Evolutionary conservation across 1,139 yeast species (phyloP).

Genomic region (Ogataea hybrid): DNA sequence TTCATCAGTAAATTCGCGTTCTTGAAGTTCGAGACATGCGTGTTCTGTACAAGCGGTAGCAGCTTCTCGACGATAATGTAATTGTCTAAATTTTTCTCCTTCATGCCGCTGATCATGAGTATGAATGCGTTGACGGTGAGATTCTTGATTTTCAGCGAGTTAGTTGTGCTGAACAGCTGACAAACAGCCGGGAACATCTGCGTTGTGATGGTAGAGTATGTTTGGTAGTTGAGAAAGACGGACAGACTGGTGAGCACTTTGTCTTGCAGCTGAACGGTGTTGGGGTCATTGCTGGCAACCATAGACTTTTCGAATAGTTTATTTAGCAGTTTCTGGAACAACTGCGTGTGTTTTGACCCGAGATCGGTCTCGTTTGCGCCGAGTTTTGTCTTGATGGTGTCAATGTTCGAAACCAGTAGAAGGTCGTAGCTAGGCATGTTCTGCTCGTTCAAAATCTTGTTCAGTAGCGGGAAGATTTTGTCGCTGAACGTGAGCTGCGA

Average conservation of each 20-base stretch:
- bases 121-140: conserved; percentile 67
- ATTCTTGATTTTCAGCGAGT: conserved; percentile 73
- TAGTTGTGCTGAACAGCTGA: conserved; percentile 76
- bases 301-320: conserved; percentile 31
- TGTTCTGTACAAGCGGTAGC: conserved; percentile 58
- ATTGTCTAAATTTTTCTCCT: conserved; percentile 63
- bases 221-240: conserved; percentile 58
- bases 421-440: conserved; percentile 31
- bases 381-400: conserved; percentile 48
- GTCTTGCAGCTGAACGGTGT: conserved; percentile 32
- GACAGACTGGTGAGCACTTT: conserved; percentile 55
- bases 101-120: conserved; percentile 45
- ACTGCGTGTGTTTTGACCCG: conserved; percentile 30
- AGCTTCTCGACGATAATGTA: conserved; percentile 72
- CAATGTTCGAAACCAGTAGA: conserved; percentile 38
- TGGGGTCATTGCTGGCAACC: conserved; percentile 16
- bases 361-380: conserved; percentile 37
- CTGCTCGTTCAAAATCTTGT: conserved; percentile 36
- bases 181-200: conserved; percentile 71
- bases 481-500: conserved; percentile 80
- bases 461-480: conserved; percentile 52
- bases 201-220: conserved; percentile 72
- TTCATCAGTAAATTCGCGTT: conserved; percentile 30
- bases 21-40: conserved; percentile 30
- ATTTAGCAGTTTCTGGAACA: conserved; percentile 28